Percentiles rank a stretch among this genome's conserved stretches.
phyloP scores from a whole-genome alignment of 192 early-diverging fungal genomes.

The Pilobolus umbonatus region DNA sequence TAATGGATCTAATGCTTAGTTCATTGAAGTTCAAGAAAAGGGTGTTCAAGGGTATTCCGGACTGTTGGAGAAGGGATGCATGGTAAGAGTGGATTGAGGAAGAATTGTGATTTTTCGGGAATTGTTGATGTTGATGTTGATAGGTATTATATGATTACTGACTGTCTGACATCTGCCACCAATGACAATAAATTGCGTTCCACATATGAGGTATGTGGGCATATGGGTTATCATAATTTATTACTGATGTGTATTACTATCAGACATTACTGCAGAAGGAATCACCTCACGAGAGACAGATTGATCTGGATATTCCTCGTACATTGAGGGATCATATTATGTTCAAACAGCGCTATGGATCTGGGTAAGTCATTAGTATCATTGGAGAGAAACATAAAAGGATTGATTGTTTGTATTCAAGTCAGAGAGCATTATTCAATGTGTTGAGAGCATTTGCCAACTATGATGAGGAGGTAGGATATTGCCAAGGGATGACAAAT shows the following conservation, averaged over 20 bases:
- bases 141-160: constrained; percentile 33
- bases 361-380: constrained; percentile 35
- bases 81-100: constrained; percentile 34
- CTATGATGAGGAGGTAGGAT: constrained; percentile 76
- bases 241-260: not conserved
- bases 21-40: constrained; percentile 40
- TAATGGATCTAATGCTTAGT: not conserved
- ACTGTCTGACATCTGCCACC: constrained; percentile 12
- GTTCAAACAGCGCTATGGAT: constrained; percentile 55
- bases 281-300: constrained; percentile 47
- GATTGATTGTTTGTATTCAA: constrained; percentile 14
- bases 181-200: constrained; percentile 16
- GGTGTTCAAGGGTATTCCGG: constrained; percentile 56
- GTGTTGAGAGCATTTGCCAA: constrained; percentile 72
- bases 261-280: constrained; percentile 24
- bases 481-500: constrained; percentile 86
- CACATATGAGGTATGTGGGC: constrained; percentile 15
- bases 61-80: constrained; percentile 51
- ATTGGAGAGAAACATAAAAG: not conserved
- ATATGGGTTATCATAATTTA: constrained; percentile 2
- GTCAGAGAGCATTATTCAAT: constrained; percentile 75
- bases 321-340: constrained; percentile 55
- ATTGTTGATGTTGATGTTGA: too few species aligned
- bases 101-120: too few species aligned
- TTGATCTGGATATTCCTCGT: constrained; percentile 56